Evolutionary conservation across 2,329 filamentous ascomycete species (phyloP).

Genomic region (Gyromitra esculenta): DNA sequence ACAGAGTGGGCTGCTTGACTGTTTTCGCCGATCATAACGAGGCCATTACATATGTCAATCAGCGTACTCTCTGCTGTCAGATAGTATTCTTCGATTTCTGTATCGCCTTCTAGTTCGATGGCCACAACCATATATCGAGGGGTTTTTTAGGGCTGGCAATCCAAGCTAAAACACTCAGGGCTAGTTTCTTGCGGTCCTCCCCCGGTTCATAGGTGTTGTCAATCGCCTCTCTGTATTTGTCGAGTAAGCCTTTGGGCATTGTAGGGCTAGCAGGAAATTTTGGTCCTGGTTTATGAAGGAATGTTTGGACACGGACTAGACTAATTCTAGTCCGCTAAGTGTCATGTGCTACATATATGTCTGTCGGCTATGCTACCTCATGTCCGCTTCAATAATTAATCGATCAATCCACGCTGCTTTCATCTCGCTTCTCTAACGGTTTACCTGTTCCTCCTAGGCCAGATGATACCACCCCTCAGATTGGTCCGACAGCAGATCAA

Average conservation of each 20-base stretch:
- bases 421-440: not conserved
- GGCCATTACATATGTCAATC: constrained; percentile 19
- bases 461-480: constrained; percentile 4
- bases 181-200: not conserved
- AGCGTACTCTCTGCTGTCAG: not conserved
- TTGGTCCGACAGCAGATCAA: not conserved
- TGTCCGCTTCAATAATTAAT: too few species aligned
- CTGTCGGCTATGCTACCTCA: too few species aligned
- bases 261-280: constrained; percentile 8
- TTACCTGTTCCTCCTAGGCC: not conserved
- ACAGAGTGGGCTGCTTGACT: constrained; percentile 15
- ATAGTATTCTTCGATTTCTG: constrained; percentile 10
- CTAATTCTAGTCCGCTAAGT: too few species aligned
- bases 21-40: constrained; percentile 18
- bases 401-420: too few species aligned
- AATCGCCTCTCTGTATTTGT: too few species aligned
- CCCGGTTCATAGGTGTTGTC: not conserved
- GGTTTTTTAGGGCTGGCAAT: not conserved
- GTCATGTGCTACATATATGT: too few species aligned
- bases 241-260: not conserved
- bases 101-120: not conserved
- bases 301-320: too few species aligned
- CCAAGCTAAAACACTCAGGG: constrained; percentile 18
- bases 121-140: not conserved
- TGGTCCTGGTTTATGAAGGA: not conserved